Evolutionary conservation across 2,329 filamentous ascomycete genomes (phyloP).

Genomic region (Ascochyta fabae): DNA sequence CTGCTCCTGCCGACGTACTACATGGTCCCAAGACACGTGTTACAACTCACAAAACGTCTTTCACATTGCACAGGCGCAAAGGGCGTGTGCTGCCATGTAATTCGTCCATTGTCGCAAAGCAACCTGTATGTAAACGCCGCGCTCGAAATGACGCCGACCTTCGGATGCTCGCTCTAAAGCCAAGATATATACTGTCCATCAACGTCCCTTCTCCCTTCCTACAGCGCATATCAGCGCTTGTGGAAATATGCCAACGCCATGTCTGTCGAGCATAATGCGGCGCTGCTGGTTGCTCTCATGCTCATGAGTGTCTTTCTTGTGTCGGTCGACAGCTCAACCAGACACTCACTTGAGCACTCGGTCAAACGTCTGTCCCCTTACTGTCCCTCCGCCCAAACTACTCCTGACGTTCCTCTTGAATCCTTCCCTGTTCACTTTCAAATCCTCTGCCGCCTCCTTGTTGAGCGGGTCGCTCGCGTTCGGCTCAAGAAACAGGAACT

Average conservation of each 20-base stretch:
- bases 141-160: slow-evolving; percentile 35
- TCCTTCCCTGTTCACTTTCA: slow-evolving; percentile 81
- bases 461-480: slow-evolving; percentile 98
- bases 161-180: slow-evolving; percentile 31
- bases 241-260: not conserved
- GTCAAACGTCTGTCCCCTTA: slow-evolving; percentile 78
- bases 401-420: slow-evolving; percentile 91
- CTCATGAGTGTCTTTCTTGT: not conserved
- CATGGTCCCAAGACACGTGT: not conserved
- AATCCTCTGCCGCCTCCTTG: slow-evolving; percentile 94
- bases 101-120: slow-evolving; percentile 5
- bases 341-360: slow-evolving; percentile 72
- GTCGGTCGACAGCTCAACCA: not conserved
- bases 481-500: slow-evolving; percentile 97
- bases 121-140: slow-evolving; percentile 37
- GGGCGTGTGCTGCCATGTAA: not conserved
- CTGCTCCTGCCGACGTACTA: not conserved
- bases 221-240: not conserved
- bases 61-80: no score
- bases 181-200: slow-evolving; percentile 8
- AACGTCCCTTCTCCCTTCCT: not conserved
- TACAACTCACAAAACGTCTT: not conserved
- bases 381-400: slow-evolving; percentile 79
- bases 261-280: not conserved
- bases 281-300: not conserved